These are phyloP conservation scores for Basipetospora sp. DNA, from an alignment of 2,329 filamentous ascomycete genomes.

Conservation along the genomic window DNA sequence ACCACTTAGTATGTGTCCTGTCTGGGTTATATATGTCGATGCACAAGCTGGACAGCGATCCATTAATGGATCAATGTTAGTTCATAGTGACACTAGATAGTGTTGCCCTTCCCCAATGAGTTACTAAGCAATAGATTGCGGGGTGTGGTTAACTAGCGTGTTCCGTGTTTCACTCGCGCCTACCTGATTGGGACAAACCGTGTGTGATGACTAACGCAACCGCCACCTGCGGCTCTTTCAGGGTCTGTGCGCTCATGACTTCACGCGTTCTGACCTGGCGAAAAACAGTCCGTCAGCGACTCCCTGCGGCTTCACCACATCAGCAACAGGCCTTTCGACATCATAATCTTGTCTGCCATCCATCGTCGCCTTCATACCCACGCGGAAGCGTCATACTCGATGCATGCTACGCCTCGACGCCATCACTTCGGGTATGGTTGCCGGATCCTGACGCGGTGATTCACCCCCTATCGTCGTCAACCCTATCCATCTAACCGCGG, in stretches of 20 bases:
- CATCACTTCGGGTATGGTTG: conserved; percentile 9
- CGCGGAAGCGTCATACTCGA: conserved; percentile 1
- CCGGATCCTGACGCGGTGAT: conserved; percentile 13
- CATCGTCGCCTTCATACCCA: background rate
- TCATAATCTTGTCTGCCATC: background rate
- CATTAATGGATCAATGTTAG: too few species aligned
- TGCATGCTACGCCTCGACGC: conserved; percentile 2
- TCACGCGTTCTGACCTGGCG: conserved; percentile 4
- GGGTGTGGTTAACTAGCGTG: too few species aligned
- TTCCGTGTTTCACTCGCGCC: too few species aligned
- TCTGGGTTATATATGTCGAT: too few species aligned
- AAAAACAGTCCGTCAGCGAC: conserved; percentile 5
- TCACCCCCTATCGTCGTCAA: conserved; percentile 5
- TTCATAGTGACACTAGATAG: too few species aligned
- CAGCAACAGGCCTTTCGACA: background rate
- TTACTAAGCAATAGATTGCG: too few species aligned
- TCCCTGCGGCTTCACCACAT: background rate
- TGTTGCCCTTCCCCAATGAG: too few species aligned
- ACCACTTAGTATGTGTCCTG: too few species aligned
- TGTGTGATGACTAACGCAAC: conserved; percentile 1
- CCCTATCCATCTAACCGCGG: background rate
- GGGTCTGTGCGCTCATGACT: conserved; percentile 6
- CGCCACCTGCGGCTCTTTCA: conserved; percentile 6
- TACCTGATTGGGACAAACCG: too few species aligned
- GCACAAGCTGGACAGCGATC: too few species aligned